Base-by-base conservation (phyloP, 169 alveolate species). In the Eimeria tenella region DNA sequence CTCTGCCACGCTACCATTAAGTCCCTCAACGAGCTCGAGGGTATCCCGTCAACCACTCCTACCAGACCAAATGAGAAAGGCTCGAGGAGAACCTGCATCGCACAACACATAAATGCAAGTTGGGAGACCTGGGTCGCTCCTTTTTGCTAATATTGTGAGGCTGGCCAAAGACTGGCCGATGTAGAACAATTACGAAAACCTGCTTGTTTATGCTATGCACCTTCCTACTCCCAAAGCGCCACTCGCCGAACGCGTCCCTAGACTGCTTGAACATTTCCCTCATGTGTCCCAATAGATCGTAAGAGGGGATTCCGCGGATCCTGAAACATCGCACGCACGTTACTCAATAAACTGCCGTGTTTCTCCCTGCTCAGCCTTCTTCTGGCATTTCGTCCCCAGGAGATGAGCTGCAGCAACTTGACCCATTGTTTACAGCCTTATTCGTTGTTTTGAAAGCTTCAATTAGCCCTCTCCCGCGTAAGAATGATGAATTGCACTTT, bases 181-280 rank as follows among this genome's bases (percentile, higher is more conserved):
- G 19, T 52, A 19, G 65, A 49, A 75, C 58, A 25, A 68, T 8
- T 55, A 17, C 19, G 74, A 7, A 9, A 11, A 62, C 42, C 5
- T 52, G 15, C 21, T 31, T n/a, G 10, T 55, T 53, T 11, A 8
- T 55, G 89, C 13, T n/a, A 55, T 5, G 55, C 52, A 84, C 91
- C 91, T 84, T 84, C 42, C 91, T 84, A 60, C 81, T 63, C 25
- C 91, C 91, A 50, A 84, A 84, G 9, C 63, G 91, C 81, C 81
- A 84, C 49, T 84, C 81, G 4, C 91, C 91, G 31, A 84, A 84
- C 31, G 91, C 91, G 11, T 42, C 25, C 3, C 50, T 19, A 23
- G 91, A 84, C 8, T 63, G 79, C 71, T 84, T 58, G 21, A 84
- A 63, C 81, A 84, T 84, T 60, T 84, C 91, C 31, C 91, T 4